Conservation (phyloP, 2,329 filamentous ascomycete genomes). For the Achaetomium macrosporum region DNA sequence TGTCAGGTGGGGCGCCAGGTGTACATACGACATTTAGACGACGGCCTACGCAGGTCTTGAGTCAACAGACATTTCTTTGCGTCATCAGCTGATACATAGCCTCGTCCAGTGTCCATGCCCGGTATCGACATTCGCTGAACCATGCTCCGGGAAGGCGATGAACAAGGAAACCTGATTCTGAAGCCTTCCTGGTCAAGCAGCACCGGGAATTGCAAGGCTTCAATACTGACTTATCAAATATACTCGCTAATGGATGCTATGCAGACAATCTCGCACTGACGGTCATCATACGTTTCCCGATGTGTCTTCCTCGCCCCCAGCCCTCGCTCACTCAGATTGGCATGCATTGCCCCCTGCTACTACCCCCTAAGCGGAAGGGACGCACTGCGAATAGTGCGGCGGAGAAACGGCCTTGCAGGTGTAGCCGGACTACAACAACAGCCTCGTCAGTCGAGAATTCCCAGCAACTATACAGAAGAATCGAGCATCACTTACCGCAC, state of each 20-base stretch:
- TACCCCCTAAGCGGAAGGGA: not conserved
- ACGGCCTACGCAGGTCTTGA: conserved; percentile 12
- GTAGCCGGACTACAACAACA: conserved; percentile 17
- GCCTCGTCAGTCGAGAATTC: not conserved
- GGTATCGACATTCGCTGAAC: not conserved
- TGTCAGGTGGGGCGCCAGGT: conserved; percentile 14
- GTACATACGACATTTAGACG: conserved; percentile 22
- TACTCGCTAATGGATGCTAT: conserved; percentile 7
- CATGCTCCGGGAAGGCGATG: not conserved
- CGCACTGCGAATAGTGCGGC: conserved; percentile 27
- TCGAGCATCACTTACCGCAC: conserved; percentile 19
- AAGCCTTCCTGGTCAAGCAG: not conserved
- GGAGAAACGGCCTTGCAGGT: conserved; percentile 26
- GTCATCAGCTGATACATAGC: not conserved
- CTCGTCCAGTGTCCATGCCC: not conserved
- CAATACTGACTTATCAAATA: not conserved
- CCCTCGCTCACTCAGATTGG: too few relatives aligned
- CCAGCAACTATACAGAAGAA: not conserved
- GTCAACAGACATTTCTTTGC: conserved; percentile 16
- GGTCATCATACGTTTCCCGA: not conserved
- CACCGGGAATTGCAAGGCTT: not conserved
- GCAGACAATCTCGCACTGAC: not conserved
- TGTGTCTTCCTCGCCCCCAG: too few relatives aligned
- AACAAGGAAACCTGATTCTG: not conserved
- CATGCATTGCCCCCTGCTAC: not conserved